A percentile compares a stretch with the other conserved stretches of the same genome.
Evolutionary conservation across 2,329 filamentous ascomycete genomes (phyloP).

Genomic region (Hypoxylon sp.): DNA sequence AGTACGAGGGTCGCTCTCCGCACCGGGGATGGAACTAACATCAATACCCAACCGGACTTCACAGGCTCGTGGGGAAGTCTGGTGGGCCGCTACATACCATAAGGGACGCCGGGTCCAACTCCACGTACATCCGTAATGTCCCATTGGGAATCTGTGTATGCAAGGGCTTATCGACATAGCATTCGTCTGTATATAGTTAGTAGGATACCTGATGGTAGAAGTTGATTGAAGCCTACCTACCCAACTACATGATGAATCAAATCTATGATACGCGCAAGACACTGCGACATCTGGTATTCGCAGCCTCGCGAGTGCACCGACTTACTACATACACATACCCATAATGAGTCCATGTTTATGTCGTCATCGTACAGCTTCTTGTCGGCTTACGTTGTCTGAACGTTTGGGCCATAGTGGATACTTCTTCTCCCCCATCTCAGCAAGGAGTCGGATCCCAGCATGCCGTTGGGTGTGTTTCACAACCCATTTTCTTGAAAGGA

Average conservation of each 20-base stretch:
- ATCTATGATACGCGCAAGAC: slow-evolving; percentile 16
- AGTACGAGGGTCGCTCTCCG: slow-evolving; percentile 55
- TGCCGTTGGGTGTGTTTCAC: background rate
- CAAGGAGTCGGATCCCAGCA: background rate
- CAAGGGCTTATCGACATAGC: slow-evolving; percentile 23
- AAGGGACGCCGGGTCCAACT: slow-evolving; percentile 7
- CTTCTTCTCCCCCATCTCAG: background rate
- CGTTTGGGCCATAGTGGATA: background rate
- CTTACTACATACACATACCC: no score
- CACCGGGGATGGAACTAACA: slow-evolving; percentile 56
- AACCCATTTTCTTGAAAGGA: slow-evolving; percentile 4
- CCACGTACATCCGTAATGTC: slow-evolving; percentile 25
- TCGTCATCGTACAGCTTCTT: slow-evolving; percentile 1
- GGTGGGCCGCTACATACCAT: slow-evolving; percentile 58
- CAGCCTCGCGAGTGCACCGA: background rate
- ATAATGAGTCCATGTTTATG: background rate
- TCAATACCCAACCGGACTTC: slow-evolving; percentile 54
- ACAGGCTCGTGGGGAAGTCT: slow-evolving; percentile 58
- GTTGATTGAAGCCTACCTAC: background rate
- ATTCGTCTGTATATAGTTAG: slow-evolving; percentile 27
- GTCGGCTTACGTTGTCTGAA: slow-evolving; percentile 6
- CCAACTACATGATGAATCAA: slow-evolving; percentile 23
- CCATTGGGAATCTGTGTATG: slow-evolving; percentile 27
- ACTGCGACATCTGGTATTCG: background rate
- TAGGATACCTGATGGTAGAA: slow-evolving; percentile 4